phyloP scores from a whole-genome alignment of 1,284 basidiomycete species.

The Ceratobasidium sp. region DNA sequence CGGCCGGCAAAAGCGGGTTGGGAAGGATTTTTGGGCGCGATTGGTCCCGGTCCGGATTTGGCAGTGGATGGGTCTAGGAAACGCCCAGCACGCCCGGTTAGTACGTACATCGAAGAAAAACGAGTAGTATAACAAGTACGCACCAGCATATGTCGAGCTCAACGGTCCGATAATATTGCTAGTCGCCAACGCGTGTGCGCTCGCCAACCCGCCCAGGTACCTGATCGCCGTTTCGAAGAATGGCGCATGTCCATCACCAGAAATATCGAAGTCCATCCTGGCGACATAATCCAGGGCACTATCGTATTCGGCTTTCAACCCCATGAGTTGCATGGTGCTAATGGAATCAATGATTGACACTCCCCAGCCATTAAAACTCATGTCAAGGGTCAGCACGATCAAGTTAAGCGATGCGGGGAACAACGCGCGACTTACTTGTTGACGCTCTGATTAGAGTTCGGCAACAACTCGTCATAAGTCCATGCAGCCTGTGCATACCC shows the following conservation, averaged over 20 bases:
- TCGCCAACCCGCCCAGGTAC: constrained; percentile 86
- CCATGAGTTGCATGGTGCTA: constrained; percentile 91
- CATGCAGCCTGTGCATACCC: constrained; percentile 71
- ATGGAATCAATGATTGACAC: constrained; percentile 85
- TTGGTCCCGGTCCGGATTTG: constrained; percentile 15
- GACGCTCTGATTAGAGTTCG: constrained; percentile 62
- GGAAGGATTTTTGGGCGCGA: not conserved
- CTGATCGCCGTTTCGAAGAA: constrained; percentile 91
- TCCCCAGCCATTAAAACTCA: constrained; percentile 89
- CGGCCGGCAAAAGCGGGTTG: constrained; percentile 19
- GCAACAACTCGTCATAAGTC: constrained; percentile 72
- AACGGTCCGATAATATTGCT: constrained; percentile 26
- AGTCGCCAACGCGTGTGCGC: constrained; percentile 82
- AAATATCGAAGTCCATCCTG: constrained; percentile 70
- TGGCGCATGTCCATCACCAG: constrained; percentile 62
- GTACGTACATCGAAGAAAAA: constrained; percentile 8
- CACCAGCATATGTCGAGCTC: constrained; percentile 25
- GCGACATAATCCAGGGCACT: constrained; percentile 79
- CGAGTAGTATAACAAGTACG: not conserved
- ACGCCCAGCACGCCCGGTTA: not conserved
- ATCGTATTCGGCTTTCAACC: constrained; percentile 80
- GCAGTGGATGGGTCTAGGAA: not conserved
- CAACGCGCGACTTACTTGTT: constrained; percentile 65
- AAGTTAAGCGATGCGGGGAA: not conserved
- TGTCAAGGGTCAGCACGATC: not conserved